Conservation (phyloP, 2,329 filamentous ascomycete genomes). For the Ophiostoma ips region DNA sequence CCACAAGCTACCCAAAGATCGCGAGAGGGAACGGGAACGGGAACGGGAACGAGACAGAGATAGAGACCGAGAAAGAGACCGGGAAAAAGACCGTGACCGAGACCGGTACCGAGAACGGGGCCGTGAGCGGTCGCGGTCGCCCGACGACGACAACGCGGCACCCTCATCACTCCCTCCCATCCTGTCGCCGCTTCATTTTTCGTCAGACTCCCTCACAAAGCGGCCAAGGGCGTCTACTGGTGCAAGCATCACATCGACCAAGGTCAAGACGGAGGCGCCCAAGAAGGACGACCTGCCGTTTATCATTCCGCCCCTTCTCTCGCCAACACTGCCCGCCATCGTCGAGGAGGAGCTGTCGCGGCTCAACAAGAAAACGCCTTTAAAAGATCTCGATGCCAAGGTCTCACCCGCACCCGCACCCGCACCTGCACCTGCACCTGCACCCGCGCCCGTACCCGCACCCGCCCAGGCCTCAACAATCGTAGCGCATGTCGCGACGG, state of each 20-base stretch:
- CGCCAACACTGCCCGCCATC: slow-evolving; percentile 39
- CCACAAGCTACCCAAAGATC: slow-evolving; percentile 1
- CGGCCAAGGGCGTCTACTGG: slow-evolving; percentile 10
- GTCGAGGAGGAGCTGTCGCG: slow-evolving; percentile 34
- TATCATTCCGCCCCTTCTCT: slow-evolving; percentile 36
- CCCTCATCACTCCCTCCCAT: slow-evolving; percentile 35
- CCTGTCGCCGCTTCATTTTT: slow-evolving; percentile 37
- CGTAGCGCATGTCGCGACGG: not conserved
- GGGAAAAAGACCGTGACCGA: not conserved
- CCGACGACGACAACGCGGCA: slow-evolving; percentile 23
- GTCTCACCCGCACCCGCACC: no score
- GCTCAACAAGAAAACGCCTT: slow-evolving; percentile 21
- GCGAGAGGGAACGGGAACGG: slow-evolving; percentile 3
- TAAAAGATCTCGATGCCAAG: slow-evolving; percentile 14
- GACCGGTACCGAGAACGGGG: not conserved
- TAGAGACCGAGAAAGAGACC: not conserved
- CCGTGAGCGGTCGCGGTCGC: slow-evolving; percentile 16
- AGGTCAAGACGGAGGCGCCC: slow-evolving; percentile 7
- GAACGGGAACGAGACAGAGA: not conserved
- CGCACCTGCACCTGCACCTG: no score
- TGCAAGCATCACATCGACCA: slow-evolving; percentile 16
- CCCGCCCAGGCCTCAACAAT: not conserved
- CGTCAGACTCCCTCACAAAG: slow-evolving; percentile 15
- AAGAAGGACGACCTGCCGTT: slow-evolving; percentile 27
- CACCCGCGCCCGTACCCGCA: no score